A percentile compares a stretch with the other conserved stretches of the same genome.
These are phyloP conservation scores for Yamadazyma laniorum DNA, from an alignment of 805 yeast genomes.

Conservation along the genomic window DNA sequence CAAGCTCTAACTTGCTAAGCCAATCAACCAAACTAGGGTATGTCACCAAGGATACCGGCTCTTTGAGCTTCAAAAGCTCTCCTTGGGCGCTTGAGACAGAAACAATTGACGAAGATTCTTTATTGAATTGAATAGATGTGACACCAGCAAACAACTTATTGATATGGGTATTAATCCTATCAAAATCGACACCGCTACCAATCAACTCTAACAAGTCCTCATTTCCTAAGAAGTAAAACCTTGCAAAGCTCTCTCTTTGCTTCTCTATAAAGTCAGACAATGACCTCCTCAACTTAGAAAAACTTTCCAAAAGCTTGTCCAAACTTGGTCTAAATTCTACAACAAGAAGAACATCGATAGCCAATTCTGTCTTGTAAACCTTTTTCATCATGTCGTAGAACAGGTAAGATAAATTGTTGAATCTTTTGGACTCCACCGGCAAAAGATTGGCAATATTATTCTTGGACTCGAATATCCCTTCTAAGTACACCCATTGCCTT, in stretches of 20 bases:
- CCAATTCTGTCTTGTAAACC: constrained; percentile 47
- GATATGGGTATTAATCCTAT: constrained; percentile 55
- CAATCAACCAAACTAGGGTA: constrained; percentile 54
- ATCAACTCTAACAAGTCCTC: constrained; percentile 83
- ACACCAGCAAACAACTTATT: constrained; percentile 73
- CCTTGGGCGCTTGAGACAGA: constrained; percentile 64
- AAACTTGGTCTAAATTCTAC: constrained; percentile 49
- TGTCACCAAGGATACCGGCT: constrained; percentile 44
- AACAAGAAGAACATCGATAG: constrained; percentile 53
- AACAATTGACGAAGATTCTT: constrained; percentile 29
- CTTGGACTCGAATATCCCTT: constrained; percentile 64
- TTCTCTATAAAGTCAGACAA: constrained; percentile 75
- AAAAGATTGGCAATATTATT: constrained; percentile 61
- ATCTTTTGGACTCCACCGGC: constrained; percentile 69
- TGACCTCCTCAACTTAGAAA: constrained; percentile 59
- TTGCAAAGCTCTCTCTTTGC: constrained; percentile 73
- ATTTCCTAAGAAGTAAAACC: constrained; percentile 86
- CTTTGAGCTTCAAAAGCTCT: constrained; percentile 48
- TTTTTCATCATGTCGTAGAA: constrained; percentile 50
- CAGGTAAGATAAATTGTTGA: constrained; percentile 61
- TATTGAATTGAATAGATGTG: constrained; percentile 36
- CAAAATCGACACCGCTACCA: constrained; percentile 56
- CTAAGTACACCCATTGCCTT: constrained; percentile 82
- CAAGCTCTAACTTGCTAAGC: constrained; percentile 57
- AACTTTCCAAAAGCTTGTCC: constrained; percentile 52